These are phyloP conservation scores for Rauvolfia tetraphylla DNA, from an alignment of 257 asterid genomes.

Conservation along the genomic window DNA sequence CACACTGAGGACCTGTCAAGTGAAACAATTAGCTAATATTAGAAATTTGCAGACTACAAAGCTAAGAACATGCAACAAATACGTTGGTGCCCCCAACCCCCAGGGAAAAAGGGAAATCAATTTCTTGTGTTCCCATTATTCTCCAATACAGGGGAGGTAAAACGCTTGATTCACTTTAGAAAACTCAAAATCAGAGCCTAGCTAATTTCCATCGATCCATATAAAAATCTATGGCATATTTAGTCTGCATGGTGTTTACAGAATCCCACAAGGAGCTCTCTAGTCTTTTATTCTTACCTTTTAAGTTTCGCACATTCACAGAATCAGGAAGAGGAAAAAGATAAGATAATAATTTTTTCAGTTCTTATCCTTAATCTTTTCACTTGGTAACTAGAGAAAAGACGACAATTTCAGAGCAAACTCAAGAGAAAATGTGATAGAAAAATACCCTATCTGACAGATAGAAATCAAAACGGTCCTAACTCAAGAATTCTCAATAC, in stretches of 20 bases:
- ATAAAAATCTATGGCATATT: neutral
- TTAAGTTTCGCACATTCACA: neutral
- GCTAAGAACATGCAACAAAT: neutral
- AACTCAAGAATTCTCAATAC: neutral
- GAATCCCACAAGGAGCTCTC: neutral
- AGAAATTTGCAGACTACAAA: neutral
- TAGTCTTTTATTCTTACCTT: neutral
- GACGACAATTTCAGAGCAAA: neutral
- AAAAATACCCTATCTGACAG: neutral
- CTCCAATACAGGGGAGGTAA: neutral
- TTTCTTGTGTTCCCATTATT: neutral
- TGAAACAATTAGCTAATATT: neutral
- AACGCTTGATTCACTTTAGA: neutral
- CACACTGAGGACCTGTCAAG: constrained; percentile 84
- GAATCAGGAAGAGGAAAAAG: neutral
- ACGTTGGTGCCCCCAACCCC: neutral
- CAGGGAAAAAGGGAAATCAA: neutral
- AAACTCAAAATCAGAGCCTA: neutral
- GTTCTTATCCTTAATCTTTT: neutral
- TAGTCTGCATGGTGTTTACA: neutral
- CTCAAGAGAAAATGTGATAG: neutral
- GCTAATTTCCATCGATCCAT: neutral
- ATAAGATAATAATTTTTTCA: neutral
- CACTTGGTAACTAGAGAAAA: neutral
- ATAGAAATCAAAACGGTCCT: neutral